Base-by-base conservation (phyloP, 257 asterid species). In the Apocynum venetum region DNA sequence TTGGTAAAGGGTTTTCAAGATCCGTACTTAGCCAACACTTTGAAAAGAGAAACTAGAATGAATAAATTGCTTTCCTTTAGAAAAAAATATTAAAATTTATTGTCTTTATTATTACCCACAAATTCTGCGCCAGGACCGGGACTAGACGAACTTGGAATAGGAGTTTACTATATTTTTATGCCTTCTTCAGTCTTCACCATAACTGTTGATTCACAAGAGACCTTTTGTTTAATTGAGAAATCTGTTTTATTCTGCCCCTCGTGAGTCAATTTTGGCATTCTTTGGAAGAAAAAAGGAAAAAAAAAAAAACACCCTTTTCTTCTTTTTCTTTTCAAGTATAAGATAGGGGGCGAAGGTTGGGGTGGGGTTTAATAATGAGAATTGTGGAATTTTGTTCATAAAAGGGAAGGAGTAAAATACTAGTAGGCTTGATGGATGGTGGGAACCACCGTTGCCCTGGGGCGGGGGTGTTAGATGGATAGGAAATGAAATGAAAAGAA, bases 261-360 rank as follows among this genome's bases (percentile, higher is more conserved):
- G 20, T 31, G 79, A 69, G 91, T 88, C 90, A 87, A 85, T 70
- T 80, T 83, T 87, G 91, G 87, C 88, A 72, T 80, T 82, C 89
- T 76, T 61, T 76, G 43, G 47, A 35, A 75, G 31, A 25, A 25
- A 25, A 25, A 25, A 25, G 31, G 31, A 25, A 25, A 25, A 25
- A 25, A n/a, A n/a, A n/a, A 25, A 25, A 25, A 25, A 25, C 31
- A 25, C 31, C 31, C 31, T 25, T 15, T 36, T 64, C 2, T 36
- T 35, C 43, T 13, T 46, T 11, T 74, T 67, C 72, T 13, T 65
- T 57, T 63, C 74, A 55, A 36, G 56, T 56, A 46, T 63, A 52
- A 67, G 4, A 3, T 36, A 11, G 7, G 44, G 17, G 12, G 49
- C 7, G 49, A 6, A 8, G 4, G 49, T 6, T 46, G 49, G 46